phyloP scores from a whole-genome alignment of 2,329 filamentous ascomycete genomes.

The Rhinocladiella similis region DNA sequence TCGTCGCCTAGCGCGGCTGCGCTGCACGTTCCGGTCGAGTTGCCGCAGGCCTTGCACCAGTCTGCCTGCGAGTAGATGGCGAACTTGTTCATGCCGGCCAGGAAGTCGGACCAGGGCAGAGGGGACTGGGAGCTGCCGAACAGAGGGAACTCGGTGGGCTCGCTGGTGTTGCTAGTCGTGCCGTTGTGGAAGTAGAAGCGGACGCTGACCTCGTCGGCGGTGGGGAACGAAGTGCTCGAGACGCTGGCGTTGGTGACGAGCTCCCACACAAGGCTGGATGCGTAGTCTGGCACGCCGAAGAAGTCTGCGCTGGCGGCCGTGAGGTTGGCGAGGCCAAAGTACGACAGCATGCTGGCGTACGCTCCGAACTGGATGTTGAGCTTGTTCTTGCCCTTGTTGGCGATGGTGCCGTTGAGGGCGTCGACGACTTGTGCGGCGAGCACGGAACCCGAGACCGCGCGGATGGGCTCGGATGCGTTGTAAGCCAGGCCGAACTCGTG shows the following conservation, averaged over 20 bases:
- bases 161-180: slow-evolving; percentile 47
- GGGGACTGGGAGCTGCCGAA: slow-evolving; percentile 57
- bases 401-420: slow-evolving; percentile 43
- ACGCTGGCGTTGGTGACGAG: slow-evolving; percentile 54
- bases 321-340: slow-evolving; percentile 61
- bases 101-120: slow-evolving; percentile 71
- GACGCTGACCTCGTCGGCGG: slow-evolving; percentile 51
- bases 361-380: slow-evolving; percentile 60
- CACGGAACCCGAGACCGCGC: slow-evolving; percentile 58
- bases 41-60: slow-evolving; percentile 78
- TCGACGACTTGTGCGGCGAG: slow-evolving; percentile 64
- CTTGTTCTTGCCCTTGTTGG: slow-evolving; percentile 39
- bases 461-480: slow-evolving; percentile 58
- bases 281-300: slow-evolving; percentile 78
- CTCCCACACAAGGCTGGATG: slow-evolving; percentile 79
- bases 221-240: slow-evolving; percentile 42
- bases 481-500: slow-evolving; percentile 84
- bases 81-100: slow-evolving; percentile 62
- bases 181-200: slow-evolving; percentile 66
- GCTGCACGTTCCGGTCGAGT: slow-evolving; percentile 67
- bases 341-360: slow-evolving; percentile 61
- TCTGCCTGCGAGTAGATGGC: slow-evolving; percentile 62
- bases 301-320: slow-evolving; percentile 60
- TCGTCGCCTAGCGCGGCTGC: slow-evolving; percentile 35
- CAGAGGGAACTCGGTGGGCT: slow-evolving; percentile 57